These are phyloP conservation scores for Backusella psychrophila DNA, from an alignment of 192 early-diverging fungal species.

Conservation along the genomic window DNA sequence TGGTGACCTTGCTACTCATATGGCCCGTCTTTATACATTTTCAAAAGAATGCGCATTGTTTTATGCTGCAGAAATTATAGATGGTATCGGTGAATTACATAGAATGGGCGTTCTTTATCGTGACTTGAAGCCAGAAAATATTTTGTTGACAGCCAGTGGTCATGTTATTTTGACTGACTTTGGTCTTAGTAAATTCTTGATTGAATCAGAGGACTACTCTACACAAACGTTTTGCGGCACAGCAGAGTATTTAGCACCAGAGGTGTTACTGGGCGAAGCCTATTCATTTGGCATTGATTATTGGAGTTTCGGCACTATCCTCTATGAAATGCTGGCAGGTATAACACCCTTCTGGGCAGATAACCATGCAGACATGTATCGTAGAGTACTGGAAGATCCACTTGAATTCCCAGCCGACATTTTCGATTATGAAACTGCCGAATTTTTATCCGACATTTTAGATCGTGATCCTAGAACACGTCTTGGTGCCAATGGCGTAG, in stretches of 20 bases:
- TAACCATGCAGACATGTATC: conserved; percentile 54
- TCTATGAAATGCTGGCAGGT: conserved; percentile 90
- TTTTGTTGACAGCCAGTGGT: conserved; percentile 67
- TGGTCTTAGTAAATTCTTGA: conserved; percentile 77
- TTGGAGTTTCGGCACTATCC: conserved; percentile 86
- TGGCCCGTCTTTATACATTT: conserved; percentile 55
- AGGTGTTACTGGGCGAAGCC: conserved; percentile 51
- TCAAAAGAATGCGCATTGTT: conserved; percentile 75
- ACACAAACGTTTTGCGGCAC: conserved; percentile 75
- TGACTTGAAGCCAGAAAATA: conserved; percentile 78
- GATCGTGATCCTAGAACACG: conserved; percentile 56
- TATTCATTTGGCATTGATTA: conserved; percentile 82
- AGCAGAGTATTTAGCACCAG: conserved; percentile 80
- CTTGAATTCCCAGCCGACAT: conserved; percentile 47
- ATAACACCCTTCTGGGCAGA: conserved; percentile 57
- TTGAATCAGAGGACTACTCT: conserved; percentile 20
- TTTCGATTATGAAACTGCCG: conserved; percentile 34
- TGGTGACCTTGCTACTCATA: conserved; percentile 88
- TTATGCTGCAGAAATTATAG: conserved; percentile 84
- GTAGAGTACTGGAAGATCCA: conserved; percentile 50
- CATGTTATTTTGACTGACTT: conserved; percentile 91
- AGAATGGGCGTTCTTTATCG: conserved; percentile 85
- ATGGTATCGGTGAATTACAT: conserved; percentile 88
- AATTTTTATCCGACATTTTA: conserved; percentile 46
- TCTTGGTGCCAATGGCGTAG: conserved; percentile 62